Percentiles rank a stretch among this genome's conserved stretches.
phyloP scores from a whole-genome alignment of 2,329 filamentous ascomycete genomes.

The Xylaria sp. region DNA sequence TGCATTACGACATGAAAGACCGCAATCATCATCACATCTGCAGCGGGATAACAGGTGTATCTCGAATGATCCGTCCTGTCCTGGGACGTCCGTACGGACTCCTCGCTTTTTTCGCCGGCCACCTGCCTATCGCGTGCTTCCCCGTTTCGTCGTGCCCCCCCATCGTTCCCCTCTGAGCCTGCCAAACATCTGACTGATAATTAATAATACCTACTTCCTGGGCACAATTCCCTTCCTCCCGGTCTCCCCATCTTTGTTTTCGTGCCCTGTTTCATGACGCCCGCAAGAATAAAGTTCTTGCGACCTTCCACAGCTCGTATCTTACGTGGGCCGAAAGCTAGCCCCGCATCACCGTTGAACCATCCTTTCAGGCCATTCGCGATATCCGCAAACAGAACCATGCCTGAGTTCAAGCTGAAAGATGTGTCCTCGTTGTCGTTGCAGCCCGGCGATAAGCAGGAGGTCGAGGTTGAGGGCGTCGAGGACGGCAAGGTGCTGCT shows the following conservation, averaged over 20 bases:
- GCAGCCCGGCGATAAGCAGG: constrained; percentile 79
- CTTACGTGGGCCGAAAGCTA: constrained; percentile 4
- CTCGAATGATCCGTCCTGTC: constrained; percentile 3
- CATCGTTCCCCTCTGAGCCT: constrained; percentile 8
- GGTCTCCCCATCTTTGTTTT: background rate
- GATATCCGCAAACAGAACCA: constrained; percentile 39
- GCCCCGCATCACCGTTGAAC: constrained; percentile 5
- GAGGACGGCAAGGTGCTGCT: constrained; percentile 85
- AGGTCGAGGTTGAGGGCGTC: constrained; percentile 88
- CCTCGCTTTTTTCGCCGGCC: background rate
- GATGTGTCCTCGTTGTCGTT: constrained; percentile 74
- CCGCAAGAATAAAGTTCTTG: constrained; percentile 18
- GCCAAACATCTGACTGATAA: constrained; percentile 10
- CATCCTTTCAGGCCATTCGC: constrained; percentile 15
- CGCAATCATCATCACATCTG: constrained; percentile 7
- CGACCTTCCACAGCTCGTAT: constrained; percentile 15
- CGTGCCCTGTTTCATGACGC: constrained; percentile 30
- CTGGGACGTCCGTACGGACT: constrained; percentile 3
- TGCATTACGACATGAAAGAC: constrained; percentile 23
- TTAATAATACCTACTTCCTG: constrained; percentile 7
- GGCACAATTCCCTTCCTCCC: background rate
- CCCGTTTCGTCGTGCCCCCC: constrained; percentile 6
- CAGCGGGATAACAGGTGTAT: background rate
- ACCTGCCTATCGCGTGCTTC: constrained; percentile 8
- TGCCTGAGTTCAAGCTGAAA: constrained; percentile 73